A percentile compares a stretch with the other conserved stretches of the same genome.
These are phyloP conservation scores for Hibiscus tridactylites DNA, from an alignment of 345 rosid species.

Conservation along the genomic window DNA sequence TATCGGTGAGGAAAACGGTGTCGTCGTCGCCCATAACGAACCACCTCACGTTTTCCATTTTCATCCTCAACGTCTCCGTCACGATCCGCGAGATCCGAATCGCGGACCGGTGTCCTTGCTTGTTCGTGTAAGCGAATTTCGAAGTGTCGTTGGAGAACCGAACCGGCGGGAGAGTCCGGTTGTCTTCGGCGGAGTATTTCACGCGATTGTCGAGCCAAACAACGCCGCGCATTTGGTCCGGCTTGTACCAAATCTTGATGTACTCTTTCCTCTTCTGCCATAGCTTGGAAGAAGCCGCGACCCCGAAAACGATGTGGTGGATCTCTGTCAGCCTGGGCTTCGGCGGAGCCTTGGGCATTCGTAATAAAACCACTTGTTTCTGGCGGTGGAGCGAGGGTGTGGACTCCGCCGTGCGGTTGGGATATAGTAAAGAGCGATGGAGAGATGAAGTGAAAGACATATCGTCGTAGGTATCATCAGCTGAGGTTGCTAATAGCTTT, in stretches of 20 bases:
- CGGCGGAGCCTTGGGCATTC: not conserved
- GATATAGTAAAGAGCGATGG: constrained; percentile 6
- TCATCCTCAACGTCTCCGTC: constrained; percentile 65
- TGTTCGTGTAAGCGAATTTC: constrained; percentile 56
- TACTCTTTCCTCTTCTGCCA: constrained; percentile 82
- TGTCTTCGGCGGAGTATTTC: constrained; percentile 20
- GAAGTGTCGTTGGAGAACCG: constrained; percentile 72
- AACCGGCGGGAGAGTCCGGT: constrained; percentile 40
- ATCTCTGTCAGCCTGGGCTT: constrained; percentile 34
- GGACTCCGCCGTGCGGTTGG: constrained; percentile 13
- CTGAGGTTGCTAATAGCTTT: constrained; percentile 62
- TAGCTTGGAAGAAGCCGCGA: constrained; percentile 90
- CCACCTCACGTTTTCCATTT: constrained; percentile 69
- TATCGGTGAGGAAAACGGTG: constrained; percentile 83
- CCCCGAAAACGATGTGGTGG: constrained; percentile 69
- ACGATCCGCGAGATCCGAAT: constrained; percentile 94
- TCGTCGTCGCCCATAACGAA: constrained; percentile 99
- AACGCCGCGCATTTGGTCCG: constrained; percentile 64
- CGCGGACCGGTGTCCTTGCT: constrained; percentile 89
- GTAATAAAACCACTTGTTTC: not conserved
- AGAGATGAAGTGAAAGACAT: constrained; percentile 14
- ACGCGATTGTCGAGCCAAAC: constrained; percentile 78
- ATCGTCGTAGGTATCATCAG: constrained; percentile 7
- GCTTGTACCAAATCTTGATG: constrained; percentile 82
- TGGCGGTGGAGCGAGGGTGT: not conserved